Conservation (phyloP, 2,329 filamentous ascomycete genomes). For the Penicillium digitatum region DNA sequence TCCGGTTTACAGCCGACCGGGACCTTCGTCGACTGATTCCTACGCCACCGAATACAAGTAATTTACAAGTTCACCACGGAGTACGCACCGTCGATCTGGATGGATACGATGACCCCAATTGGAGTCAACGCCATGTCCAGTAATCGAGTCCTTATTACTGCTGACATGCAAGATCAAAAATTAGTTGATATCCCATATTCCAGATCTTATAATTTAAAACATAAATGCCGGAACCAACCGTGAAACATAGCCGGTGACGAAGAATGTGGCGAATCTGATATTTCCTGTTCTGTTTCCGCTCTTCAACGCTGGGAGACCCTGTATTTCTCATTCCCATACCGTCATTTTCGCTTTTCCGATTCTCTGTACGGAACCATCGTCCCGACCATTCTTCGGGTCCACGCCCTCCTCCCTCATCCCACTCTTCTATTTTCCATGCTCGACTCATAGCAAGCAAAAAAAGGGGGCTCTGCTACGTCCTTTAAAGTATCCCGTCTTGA, state of each 20-base stretch:
- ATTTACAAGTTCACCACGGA: not conserved
- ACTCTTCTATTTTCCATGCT: not conserved
- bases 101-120: conserved; percentile 13
- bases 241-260: conserved; percentile 3
- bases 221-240: conserved; percentile 5
- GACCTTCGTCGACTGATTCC: not conserved
- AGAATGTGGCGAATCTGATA: conserved; percentile 13
- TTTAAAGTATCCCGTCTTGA: not conserved
- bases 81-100: conserved; percentile 22
- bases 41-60: not conserved
- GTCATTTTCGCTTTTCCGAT: not conserved
- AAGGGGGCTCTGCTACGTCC: not conserved
- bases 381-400: conserved; percentile 8
- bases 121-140: conserved; percentile 9
- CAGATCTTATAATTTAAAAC: not conserved
- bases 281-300: conserved; percentile 2
- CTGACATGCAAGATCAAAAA: not conserved
- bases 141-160: conserved; percentile 8
- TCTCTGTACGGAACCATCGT: conserved; percentile 1
- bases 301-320: not conserved
- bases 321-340: conserved; percentile 2
- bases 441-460: not conserved
- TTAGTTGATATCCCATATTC: not conserved
- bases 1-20: conserved; percentile 1
- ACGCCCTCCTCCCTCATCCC: conserved; percentile 5